Percentiles rank a stretch among this genome's conserved stretches.
Evolutionary conservation across 495 filamentous ascomycete species (phyloP).

Genomic region (Chaetomidium leptoderma): DNA sequence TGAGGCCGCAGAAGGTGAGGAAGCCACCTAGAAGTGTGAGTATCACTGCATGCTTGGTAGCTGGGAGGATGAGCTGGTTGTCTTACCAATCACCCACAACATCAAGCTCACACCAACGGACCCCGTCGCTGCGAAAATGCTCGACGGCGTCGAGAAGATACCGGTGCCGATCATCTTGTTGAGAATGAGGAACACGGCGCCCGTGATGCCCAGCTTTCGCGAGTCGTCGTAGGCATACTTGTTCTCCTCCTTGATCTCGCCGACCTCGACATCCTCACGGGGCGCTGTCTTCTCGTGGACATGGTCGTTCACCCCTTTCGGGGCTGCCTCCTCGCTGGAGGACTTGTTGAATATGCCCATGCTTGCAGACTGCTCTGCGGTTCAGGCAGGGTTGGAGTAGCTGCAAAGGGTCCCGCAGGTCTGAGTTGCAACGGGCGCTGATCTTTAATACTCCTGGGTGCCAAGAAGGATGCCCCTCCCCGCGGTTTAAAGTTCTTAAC

Average conservation of each 20-base stretch:
- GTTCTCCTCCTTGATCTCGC: conserved; percentile 31
- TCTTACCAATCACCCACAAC: conserved; percentile 35
- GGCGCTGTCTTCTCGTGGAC: neutral
- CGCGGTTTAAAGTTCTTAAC: neutral
- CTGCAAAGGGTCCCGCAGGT: neutral
- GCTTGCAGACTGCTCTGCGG: neutral
- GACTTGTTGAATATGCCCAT: conserved; percentile 22
- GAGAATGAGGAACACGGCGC: conserved; percentile 51
- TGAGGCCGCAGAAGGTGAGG: conserved; percentile 15
- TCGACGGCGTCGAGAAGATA: conserved; percentile 51
- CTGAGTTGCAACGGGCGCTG: neutral
- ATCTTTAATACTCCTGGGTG: too few species aligned
- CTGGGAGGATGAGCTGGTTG: conserved; percentile 39
- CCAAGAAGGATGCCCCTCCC: too few species aligned
- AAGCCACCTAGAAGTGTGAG: conserved; percentile 54
- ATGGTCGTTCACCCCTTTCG: conserved; percentile 12
- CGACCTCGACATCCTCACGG: conserved; percentile 16
- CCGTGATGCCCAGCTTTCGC: conserved; percentile 48
- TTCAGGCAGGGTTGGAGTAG: neutral
- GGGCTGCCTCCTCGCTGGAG: conserved; percentile 12
- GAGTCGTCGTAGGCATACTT: conserved; percentile 47
- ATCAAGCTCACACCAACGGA: conserved; percentile 42
- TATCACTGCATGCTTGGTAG: conserved; percentile 41
- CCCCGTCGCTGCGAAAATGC: conserved; percentile 45
- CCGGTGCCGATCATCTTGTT: conserved; percentile 57